Evolutionary conservation across 2,329 filamentous ascomycete genomes (phyloP), one percentile per base, ranked within the genome.

Genomic region (Diaporthe eres): DNA sequence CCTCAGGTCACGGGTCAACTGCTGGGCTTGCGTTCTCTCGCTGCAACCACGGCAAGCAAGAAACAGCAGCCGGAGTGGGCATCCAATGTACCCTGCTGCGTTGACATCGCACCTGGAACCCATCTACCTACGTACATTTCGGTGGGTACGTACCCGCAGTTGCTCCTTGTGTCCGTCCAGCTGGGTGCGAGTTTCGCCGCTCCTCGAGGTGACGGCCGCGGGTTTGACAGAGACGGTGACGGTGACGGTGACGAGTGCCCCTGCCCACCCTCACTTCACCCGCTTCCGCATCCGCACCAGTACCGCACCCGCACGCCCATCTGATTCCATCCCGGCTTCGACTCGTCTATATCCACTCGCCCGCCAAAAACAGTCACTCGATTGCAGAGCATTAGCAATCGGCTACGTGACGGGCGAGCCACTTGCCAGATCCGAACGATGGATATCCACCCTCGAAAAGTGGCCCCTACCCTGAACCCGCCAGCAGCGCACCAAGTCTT

Each of bases 321-420:
- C 34, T 53, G 31, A 68, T 53, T 19, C 19, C 63, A 53, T 39
- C 47, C 65, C 65, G 65, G 15, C 65, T 53, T 51, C 65, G 65
- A 68, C 65, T 70, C 65, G 65, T 70, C 65, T 25, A 25, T 55
- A 55, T 31, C 65, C 65, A 70, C 65, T 39, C 34, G 31, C 49
- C 34, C 34, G 49, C 65, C 65, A 53, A 70, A 70, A 70, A 19
- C 47, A 70, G 49, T 70, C 65, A 70, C 49, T 70, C 15, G 65
- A 28, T 55, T 70, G 49, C 49, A 70, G 65, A 70, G 65, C 65
- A 70, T 70, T 70, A 70, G 65, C 65, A 70, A 70, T 70, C 65
- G 65, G 34, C 65, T 39, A 5, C 49, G 9, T 42, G 49, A 55
- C 8, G 65, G 65, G n/a, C 49, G 49, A 55, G n/a, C 47, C 65